Percentiles rank a stretch among this genome's conserved stretches.
These are phyloP conservation scores for Fusarium nanum DNA, from an alignment of 2,329 filamentous ascomycete species.

Conservation along the genomic window DNA sequence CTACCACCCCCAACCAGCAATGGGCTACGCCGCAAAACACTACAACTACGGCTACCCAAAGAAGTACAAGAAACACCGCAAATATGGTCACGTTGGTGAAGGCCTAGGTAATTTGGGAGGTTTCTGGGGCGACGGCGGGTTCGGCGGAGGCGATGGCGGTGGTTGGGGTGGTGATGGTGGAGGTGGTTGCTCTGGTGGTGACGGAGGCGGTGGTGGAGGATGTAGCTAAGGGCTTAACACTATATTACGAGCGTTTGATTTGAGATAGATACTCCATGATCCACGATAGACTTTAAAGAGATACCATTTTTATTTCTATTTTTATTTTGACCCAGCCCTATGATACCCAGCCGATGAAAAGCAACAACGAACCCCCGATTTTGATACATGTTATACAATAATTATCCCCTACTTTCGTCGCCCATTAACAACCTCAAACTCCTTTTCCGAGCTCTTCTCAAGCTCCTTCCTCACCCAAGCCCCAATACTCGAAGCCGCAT, in stretches of 20 bases:
- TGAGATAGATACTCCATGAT: background rate
- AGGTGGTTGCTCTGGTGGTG: background rate
- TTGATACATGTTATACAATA: slow-evolving; percentile 2
- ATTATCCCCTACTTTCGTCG: slow-evolving; percentile 19
- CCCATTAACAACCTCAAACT: slow-evolving; percentile 47
- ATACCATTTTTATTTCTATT: too few relatives aligned
- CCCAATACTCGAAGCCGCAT: slow-evolving; percentile 51
- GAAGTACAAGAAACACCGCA: background rate
- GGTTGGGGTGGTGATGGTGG: background rate
- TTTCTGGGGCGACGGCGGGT: background rate
- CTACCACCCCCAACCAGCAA: background rate
- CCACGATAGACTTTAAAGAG: background rate
- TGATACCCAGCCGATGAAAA: too few relatives aligned
- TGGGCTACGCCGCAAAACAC: background rate
- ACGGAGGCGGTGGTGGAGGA: background rate
- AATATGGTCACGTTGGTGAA: background rate
- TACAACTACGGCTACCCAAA: background rate
- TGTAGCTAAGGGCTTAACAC: background rate
- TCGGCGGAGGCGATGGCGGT: background rate
- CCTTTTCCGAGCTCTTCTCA: slow-evolving; percentile 44
- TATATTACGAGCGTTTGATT: background rate
- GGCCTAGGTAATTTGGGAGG: background rate
- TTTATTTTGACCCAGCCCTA: too few relatives aligned
- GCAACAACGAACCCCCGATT: too few relatives aligned
- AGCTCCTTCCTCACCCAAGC: slow-evolving; percentile 54